A percentile compares a stretch with the other conserved stretches of the same genome.
These are phyloP conservation scores for Schizochytrium sp. DNA, from an alignment of 108 stramenopile species.

Conservation along the genomic window DNA sequence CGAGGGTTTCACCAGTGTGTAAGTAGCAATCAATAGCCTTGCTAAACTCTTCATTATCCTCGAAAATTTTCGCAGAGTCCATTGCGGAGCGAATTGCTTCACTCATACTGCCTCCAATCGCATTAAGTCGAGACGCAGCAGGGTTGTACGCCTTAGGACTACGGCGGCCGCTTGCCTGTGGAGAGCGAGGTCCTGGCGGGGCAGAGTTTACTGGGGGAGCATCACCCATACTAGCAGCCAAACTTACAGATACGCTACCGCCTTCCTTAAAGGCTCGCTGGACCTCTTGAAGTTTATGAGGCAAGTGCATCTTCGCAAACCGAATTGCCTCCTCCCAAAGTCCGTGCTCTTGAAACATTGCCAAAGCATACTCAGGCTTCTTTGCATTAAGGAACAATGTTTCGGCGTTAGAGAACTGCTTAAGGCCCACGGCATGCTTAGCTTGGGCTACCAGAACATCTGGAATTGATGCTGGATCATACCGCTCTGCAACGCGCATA, in stretches of 20 bases:
- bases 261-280: slow-evolving; percentile 52
- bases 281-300: slow-evolving; percentile 71
- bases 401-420: slow-evolving; percentile 70
- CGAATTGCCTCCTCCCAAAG: slow-evolving; percentile 76
- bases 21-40: slow-evolving; percentile 77
- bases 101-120: neutral
- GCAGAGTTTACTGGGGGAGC: neutral
- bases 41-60: slow-evolving; percentile 70
- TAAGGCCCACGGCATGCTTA: slow-evolving; percentile 59
- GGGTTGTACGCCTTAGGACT: slow-evolving; percentile 25
- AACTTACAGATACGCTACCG: slow-evolving; percentile 23
- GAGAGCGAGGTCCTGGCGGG: neutral
- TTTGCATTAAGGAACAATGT: slow-evolving; percentile 74
- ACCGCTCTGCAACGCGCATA: slow-evolving; percentile 75
- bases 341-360: slow-evolving; percentile 74
- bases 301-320: slow-evolving; percentile 75
- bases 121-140: neutral
- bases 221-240: neutral
- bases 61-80: slow-evolving; percentile 65
- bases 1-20: slow-evolving; percentile 56
- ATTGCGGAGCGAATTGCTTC: slow-evolving; percentile 60
- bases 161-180: neutral
- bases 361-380: slow-evolving; percentile 77
- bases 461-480: slow-evolving; percentile 74
- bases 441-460: slow-evolving; percentile 78